phyloP scores from a whole-genome alignment of 2,329 filamentous ascomycete genomes.

The Aspergillus sp. region DNA sequence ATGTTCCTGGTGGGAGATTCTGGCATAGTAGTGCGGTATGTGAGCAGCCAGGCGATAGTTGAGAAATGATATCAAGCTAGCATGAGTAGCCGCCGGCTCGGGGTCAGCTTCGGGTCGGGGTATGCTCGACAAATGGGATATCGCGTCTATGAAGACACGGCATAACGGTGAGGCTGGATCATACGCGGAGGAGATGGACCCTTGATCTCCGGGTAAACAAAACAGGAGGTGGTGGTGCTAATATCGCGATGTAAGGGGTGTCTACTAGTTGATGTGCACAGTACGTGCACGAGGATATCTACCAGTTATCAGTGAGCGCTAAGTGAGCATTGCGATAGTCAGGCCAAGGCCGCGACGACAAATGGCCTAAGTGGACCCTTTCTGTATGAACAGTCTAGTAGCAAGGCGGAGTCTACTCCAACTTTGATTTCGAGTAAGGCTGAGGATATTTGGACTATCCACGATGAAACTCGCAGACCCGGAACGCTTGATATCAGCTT shows the following conservation, averaged over 20 bases:
- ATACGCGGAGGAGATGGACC: not conserved
- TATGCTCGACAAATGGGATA: not conserved
- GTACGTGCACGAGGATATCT: not conserved
- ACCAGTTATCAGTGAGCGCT: not conserved
- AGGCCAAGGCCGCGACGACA: not conserved
- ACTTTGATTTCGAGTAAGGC: not conserved
- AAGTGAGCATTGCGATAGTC: not conserved
- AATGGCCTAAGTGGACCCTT: not conserved
- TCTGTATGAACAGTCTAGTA: not conserved
- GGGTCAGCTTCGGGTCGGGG: not conserved
- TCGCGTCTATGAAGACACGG: too few species aligned
- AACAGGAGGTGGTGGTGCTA: not conserved
- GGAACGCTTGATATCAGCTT: not conserved
- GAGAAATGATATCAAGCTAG: not conserved
- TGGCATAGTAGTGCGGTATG: not conserved
- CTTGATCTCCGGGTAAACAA: constrained; percentile 4
- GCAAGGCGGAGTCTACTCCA: not conserved
- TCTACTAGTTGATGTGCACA: not conserved
- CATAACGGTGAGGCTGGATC: not conserved
- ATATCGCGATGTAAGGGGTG: constrained; percentile 5
- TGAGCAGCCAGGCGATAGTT: not conserved
- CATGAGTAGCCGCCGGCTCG: too few species aligned
- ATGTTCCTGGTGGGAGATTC: not conserved
- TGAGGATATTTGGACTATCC: not conserved
- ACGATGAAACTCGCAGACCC: not conserved